phyloP scores from a whole-genome alignment of 768 basidiomycete genomes.

The Suillus cothurnatus region DNA sequence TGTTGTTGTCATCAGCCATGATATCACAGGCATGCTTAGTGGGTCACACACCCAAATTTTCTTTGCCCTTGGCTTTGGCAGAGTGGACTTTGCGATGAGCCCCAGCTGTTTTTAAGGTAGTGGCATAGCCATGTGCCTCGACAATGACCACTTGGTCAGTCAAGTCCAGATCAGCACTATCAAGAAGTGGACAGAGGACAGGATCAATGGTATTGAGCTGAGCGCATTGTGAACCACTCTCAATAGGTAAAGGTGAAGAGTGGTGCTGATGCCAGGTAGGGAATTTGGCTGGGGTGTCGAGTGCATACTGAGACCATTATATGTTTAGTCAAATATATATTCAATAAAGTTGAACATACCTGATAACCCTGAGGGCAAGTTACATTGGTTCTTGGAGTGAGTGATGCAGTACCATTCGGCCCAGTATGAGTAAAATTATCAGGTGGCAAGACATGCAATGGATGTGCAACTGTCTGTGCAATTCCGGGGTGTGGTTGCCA shows the following conservation, averaged over 20 bases:
- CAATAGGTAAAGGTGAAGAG: not conserved
- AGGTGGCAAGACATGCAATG: not conserved
- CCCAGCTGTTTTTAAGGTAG: slow-evolving; percentile 5
- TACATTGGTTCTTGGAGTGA: not conserved
- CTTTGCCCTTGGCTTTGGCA: slow-evolving; percentile 6
- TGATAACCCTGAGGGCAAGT: not conserved
- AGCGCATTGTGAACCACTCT: no score
- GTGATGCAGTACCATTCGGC: no score
- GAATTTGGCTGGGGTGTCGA: not conserved
- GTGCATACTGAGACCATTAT: not conserved
- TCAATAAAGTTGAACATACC: not conserved
- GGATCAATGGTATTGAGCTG: not conserved
- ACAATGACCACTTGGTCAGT: not conserved
- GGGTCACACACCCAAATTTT: not conserved
- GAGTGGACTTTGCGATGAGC: not conserved
- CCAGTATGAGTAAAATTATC: no score
- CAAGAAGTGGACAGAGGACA: not conserved
- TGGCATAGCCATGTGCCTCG: not conserved
- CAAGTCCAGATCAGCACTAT: not conserved
- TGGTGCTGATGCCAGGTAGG: not conserved
- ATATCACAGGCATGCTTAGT: not conserved
- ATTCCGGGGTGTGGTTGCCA: no score
- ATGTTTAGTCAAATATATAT: not conserved
- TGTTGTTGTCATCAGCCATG: not conserved
- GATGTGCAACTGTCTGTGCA: not conserved